Evolutionary conservation across 176 grass and related monocot species (phyloP).

Genomic region (Avena atlantica): DNA sequence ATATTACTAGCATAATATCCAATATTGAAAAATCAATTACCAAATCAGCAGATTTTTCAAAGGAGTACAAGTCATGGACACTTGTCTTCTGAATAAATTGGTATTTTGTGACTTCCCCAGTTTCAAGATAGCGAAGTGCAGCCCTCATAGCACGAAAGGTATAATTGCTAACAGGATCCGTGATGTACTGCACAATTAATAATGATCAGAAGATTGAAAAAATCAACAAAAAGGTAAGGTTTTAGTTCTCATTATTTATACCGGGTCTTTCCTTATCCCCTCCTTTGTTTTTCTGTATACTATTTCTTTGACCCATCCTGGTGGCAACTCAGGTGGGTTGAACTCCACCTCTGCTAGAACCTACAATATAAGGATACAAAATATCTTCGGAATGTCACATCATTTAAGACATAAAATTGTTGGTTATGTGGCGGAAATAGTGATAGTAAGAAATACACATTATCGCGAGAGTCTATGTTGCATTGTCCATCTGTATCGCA

Average conservation of each 20-base stretch:
- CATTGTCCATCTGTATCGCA: conserved; percentile 43
- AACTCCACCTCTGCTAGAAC: conserved; percentile 49
- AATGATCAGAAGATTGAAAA: background rate
- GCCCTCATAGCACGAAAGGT: conserved; percentile 44
- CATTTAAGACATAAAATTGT: background rate
- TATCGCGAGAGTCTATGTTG: conserved; percentile 24
- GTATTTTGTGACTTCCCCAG: conserved; percentile 40
- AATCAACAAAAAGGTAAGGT: background rate
- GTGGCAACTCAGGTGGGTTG: conserved; percentile 44
- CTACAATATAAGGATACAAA: background rate
- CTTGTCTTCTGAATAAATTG: conserved; percentile 41
- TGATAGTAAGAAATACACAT: conserved; percentile 20
- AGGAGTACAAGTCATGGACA: conserved; percentile 52
- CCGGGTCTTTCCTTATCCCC: conserved; percentile 51
- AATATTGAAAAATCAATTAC: conserved; percentile 17
- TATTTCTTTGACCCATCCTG: conserved; percentile 51
- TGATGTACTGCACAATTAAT: conserved; percentile 48
- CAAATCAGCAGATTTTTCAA: conserved; percentile 42
- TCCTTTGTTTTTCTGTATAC: conserved; percentile 46
- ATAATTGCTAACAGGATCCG: conserved; percentile 43
- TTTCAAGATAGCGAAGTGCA: conserved; percentile 44
- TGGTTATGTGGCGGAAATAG: background rate
- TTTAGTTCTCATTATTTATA: conserved; percentile 11
- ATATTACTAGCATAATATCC: background rate
- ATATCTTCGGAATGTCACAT: background rate